Conservation (phyloP, 106 monocot genomes). For the Chionographis japonica region DNA sequence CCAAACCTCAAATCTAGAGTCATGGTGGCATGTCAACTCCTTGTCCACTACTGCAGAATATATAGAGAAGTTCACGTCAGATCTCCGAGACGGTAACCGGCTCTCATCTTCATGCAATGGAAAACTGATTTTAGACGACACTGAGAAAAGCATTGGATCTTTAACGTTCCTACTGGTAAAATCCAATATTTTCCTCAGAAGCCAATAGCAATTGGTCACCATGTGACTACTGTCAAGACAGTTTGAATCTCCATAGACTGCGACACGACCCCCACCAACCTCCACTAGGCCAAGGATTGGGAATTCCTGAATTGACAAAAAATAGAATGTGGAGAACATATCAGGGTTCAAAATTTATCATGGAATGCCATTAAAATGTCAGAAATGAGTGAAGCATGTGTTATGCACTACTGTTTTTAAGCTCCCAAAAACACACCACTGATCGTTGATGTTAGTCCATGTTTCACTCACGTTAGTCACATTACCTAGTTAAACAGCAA, state of each 20-base stretch:
- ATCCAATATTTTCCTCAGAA: constrained; percentile 80
- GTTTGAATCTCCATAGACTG: constrained; percentile 96
- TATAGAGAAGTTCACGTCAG: constrained; percentile 83
- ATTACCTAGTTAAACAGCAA: too few species aligned
- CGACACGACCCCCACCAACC: constrained; percentile 61
- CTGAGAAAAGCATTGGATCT: constrained; percentile 85
- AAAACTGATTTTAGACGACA: constrained; percentile 44
- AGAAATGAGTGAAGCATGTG: too few species aligned
- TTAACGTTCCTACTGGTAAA: constrained; percentile 65
- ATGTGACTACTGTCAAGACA: constrained; percentile 99
- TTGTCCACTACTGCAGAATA: constrained; percentile 77
- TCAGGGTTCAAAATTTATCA: not conserved
- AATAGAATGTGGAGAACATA: not conserved
- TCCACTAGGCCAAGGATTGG: constrained; percentile 83
- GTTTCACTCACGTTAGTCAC: too few species aligned
- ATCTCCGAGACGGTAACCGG: constrained; percentile 62
- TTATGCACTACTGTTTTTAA: too few species aligned
- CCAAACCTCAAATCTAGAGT: constrained; percentile 91
- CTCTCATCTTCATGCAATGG: constrained; percentile 49
- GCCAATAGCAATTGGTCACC: constrained; percentile 98
- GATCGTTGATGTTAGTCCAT: too few species aligned
- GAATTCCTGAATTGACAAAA: constrained; percentile 44
- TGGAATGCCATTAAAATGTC: not conserved
- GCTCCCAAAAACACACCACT: too few species aligned
- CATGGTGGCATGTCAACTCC: constrained; percentile 78